A percentile compares a stretch with the other conserved stretches of the same genome.
Evolutionary conservation across 306 rosid genomes (phyloP).

Genomic region (Malus orientalis): DNA sequence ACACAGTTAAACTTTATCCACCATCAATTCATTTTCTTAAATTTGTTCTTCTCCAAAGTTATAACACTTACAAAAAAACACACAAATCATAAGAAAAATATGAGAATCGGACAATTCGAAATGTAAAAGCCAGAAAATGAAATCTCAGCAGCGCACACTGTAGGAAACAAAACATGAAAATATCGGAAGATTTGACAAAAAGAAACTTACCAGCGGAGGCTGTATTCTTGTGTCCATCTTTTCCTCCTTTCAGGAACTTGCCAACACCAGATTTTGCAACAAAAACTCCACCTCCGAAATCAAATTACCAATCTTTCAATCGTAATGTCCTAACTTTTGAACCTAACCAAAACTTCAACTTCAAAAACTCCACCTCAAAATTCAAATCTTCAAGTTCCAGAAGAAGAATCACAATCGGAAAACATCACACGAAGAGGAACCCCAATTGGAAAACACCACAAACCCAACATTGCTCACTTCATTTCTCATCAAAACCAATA

Average conservation of each 20-base stretch:
- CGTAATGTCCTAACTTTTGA: constrained; percentile 30
- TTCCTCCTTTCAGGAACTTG: constrained; percentile 15
- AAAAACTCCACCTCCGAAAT: constrained; percentile 24
- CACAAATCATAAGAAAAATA: neutral
- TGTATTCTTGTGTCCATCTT: constrained; percentile 76
- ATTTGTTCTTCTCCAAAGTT: neutral
- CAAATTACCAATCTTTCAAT: constrained; percentile 29
- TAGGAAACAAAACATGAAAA: constrained; percentile 6
- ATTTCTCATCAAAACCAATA: constrained; percentile 23
- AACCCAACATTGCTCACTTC: constrained; percentile 17
- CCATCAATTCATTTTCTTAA: neutral
- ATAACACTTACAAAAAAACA: neutral
- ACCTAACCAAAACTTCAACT: constrained; percentile 13
- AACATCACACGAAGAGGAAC: constrained; percentile 1
- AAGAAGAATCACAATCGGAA: constrained; percentile 8
- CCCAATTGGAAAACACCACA: constrained; percentile 8
- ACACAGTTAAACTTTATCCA: neutral
- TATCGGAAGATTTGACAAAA: neutral
- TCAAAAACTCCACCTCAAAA: neutral
- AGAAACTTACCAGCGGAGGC: constrained; percentile 69
- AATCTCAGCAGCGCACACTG: neutral
- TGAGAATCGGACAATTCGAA: neutral
- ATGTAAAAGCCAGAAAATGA: neutral
- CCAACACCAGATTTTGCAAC: constrained; percentile 9
- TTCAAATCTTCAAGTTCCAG: constrained; percentile 2